These are phyloP conservation scores for Colletotrichum shisoi DNA, from an alignment of 2,329 filamentous ascomycete species.

Conservation along the genomic window DNA sequence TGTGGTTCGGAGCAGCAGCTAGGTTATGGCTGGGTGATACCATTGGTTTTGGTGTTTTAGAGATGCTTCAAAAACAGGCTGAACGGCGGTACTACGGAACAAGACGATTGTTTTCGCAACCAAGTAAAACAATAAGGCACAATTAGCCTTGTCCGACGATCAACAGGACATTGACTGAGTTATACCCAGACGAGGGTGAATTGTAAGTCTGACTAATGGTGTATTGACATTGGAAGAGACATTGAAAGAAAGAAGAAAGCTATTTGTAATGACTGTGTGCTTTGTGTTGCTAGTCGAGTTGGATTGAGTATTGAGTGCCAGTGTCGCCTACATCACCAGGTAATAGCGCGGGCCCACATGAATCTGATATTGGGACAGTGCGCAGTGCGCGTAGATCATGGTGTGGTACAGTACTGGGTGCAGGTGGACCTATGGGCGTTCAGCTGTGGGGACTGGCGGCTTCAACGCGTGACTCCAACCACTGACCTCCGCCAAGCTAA, in stretches of 20 bases:
- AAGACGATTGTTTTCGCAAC: neutral
- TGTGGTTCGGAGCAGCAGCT: conserved; percentile 9
- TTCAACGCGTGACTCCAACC: conserved; percentile 23
- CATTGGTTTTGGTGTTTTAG: conserved; percentile 13
- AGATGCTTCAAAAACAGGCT: conserved; percentile 3
- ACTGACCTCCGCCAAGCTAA: conserved; percentile 19
- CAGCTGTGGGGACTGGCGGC: conserved; percentile 13
- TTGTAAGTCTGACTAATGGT: too few species aligned
- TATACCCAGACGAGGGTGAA: too few species aligned
- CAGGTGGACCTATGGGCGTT: conserved; percentile 4
- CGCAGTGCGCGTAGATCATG: accelerated
- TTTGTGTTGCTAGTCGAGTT: neutral
- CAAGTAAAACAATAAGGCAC: neutral
- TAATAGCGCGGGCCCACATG: too few species aligned
- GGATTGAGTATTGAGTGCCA: neutral
- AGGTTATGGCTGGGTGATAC: conserved; percentile 22
- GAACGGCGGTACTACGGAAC: neutral
- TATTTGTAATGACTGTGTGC: too few species aligned
- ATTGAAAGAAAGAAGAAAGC: too few species aligned
- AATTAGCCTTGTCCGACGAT: neutral
- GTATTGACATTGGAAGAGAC: too few species aligned
- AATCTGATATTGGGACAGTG: conserved; percentile 18
- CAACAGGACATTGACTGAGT: neutral
- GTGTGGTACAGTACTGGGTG: neutral
- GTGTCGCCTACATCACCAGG: too few species aligned